These are phyloP conservation scores for Erysimum cheiri DNA, from an alignment of 441 rosid genomes.

Conservation along the genomic window DNA sequence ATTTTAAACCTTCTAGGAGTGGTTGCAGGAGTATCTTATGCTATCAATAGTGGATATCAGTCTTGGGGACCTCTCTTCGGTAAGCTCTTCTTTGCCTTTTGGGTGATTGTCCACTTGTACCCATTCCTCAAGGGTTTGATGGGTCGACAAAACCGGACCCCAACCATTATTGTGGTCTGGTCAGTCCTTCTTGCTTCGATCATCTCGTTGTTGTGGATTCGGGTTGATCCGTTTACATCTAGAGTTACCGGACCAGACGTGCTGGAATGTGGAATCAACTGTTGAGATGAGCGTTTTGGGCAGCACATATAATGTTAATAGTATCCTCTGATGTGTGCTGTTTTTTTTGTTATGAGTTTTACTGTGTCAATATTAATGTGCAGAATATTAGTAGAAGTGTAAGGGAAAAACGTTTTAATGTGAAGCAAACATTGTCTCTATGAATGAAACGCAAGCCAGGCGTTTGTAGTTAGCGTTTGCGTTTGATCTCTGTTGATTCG, in stretches of 20 bases:
- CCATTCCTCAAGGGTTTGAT: slow-evolving; percentile 96
- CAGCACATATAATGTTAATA: not conserved
- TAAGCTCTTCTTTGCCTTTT: slow-evolving; percentile 91
- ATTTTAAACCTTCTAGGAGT: slow-evolving; percentile 93
- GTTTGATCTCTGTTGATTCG: not conserved
- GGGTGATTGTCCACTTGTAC: slow-evolving; percentile 96
- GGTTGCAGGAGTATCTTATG: slow-evolving; percentile 89
- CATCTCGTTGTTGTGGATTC: slow-evolving; percentile 86
- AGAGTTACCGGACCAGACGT: slow-evolving; percentile 82
- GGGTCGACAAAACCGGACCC: slow-evolving; percentile 93
- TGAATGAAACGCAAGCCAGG: not conserved
- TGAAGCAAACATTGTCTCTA: not conserved
- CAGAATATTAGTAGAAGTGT: not conserved
- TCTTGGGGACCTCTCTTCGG: slow-evolving; percentile 97
- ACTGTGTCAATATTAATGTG: not conserved
- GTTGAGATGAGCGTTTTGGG: slow-evolving; percentile 43
- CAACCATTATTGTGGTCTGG: slow-evolving; percentile 92
- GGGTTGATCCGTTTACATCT: slow-evolving; percentile 81
- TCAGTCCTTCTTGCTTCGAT: slow-evolving; percentile 87
- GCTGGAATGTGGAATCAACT: slow-evolving; percentile 84
- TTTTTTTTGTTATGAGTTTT: not conserved
- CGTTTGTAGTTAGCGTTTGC: not conserved
- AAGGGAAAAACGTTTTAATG: not conserved
- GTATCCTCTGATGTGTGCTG: not conserved
- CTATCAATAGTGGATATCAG: slow-evolving; percentile 88